phyloP scores from a whole-genome alignment of 2,329 filamentous ascomycete genomes.

The Septoria linicola region DNA sequence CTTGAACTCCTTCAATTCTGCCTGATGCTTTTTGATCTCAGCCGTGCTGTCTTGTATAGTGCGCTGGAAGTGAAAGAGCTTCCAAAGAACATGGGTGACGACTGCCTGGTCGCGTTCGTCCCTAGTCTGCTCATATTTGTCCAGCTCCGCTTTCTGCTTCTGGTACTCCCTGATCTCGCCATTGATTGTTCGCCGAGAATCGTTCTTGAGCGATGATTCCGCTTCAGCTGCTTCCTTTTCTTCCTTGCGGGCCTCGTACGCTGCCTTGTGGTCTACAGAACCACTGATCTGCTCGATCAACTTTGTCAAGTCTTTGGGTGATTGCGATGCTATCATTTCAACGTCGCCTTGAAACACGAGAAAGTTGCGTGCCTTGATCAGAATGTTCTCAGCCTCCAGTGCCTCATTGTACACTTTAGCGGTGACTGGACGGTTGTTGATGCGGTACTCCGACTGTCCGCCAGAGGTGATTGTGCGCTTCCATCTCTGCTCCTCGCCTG shows the following conservation, averaged over 20 bases:
- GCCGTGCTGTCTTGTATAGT: slow-evolving; percentile 88
- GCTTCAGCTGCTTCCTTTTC: slow-evolving; percentile 85
- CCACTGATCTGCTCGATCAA: slow-evolving; percentile 97
- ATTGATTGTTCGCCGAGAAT: slow-evolving; percentile 89
- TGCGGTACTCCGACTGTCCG: slow-evolving; percentile 91
- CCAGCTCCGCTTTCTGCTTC: slow-evolving; percentile 92
- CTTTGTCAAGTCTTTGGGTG: slow-evolving; percentile 86
- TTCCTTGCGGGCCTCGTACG: slow-evolving; percentile 86
- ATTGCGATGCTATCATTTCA: slow-evolving; percentile 93
- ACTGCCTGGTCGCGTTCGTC: slow-evolving; percentile 88
- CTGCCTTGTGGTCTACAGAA: slow-evolving; percentile 87
- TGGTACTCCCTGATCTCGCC: slow-evolving; percentile 97
- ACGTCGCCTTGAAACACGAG: slow-evolving; percentile 98
- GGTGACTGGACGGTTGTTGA: slow-evolving; percentile 87
- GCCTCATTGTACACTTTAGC: slow-evolving; percentile 92
- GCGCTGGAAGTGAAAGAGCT: slow-evolving; percentile 90
- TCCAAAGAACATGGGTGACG: slow-evolving; percentile 93
- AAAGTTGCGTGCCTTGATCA: slow-evolving; percentile 98
- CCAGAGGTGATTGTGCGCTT: slow-evolving; percentile 88
- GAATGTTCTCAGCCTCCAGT: slow-evolving; percentile 88
- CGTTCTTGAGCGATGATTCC: slow-evolving; percentile 83
- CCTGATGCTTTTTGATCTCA: slow-evolving; percentile 89
- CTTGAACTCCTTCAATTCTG: slow-evolving; percentile 88
- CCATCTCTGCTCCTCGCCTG: slow-evolving; percentile 91
- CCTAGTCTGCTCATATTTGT: slow-evolving; percentile 86